Evolutionary conservation across 805 yeast species (phyloP).

Genomic region (Myxozyma lipomycoides): DNA sequence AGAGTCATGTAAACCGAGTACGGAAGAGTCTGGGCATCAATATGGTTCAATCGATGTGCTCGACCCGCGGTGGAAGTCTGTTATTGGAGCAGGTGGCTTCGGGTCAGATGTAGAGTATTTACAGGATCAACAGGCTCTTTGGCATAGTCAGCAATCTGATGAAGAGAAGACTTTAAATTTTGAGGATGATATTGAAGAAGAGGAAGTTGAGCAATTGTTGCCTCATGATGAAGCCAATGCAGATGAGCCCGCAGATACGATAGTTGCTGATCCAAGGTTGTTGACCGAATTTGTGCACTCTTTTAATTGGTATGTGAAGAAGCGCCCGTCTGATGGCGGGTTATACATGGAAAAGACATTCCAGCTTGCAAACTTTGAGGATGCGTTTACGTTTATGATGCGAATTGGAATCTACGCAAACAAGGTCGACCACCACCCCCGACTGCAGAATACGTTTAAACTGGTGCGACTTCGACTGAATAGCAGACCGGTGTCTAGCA

Average conservation of each 20-base stretch:
- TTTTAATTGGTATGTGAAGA: background rate
- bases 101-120: background rate
- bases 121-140: background rate
- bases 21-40: background rate
- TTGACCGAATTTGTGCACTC: background rate
- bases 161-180: background rate
- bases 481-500: background rate
- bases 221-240: background rate
- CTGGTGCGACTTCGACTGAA: background rate
- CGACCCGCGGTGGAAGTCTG: background rate
- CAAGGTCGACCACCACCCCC: background rate
- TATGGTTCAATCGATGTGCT: background rate
- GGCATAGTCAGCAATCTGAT: background rate
- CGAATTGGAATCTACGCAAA: background rate
- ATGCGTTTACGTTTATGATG: background rate
- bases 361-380: background rate
- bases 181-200: too few relatives aligned
- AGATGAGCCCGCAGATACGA: background rate
- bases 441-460: background rate
- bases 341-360: background rate
- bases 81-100: background rate
- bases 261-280: background rate
- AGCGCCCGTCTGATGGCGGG: background rate
- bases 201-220: background rate
- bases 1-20: background rate